Conservation (phyloP, 1,284 basidiomycete species). For the Tilletia setariae region DNA sequence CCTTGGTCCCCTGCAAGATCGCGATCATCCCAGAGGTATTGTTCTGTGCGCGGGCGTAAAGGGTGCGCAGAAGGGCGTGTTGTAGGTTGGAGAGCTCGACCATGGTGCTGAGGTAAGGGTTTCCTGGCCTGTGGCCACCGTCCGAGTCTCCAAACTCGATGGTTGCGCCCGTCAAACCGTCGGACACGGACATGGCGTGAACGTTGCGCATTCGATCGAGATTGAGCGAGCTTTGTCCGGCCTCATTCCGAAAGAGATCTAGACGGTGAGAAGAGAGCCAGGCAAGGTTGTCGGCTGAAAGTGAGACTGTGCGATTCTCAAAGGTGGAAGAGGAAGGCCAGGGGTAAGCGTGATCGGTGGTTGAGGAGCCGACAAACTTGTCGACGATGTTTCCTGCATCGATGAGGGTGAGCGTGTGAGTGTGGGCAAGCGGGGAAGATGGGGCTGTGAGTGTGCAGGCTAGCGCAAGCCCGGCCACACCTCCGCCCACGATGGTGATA, state of each 20-base stretch:
- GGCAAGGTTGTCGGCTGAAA: conserved; percentile 44
- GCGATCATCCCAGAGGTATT: conserved; percentile 55
- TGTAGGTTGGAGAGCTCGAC: conserved; percentile 51
- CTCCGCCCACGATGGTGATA: conserved; percentile 50
- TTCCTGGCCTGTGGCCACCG: not conserved
- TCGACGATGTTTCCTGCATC: conserved; percentile 40
- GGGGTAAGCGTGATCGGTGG: conserved; percentile 15
- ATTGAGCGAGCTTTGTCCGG: conserved; percentile 22
- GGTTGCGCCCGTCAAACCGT: conserved; percentile 46
- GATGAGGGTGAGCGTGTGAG: conserved; percentile 32
- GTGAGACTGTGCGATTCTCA: conserved; percentile 50
- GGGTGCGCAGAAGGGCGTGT: conserved; percentile 45
- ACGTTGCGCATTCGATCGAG: conserved; percentile 36
- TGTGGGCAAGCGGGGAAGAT: conserved; percentile 19
- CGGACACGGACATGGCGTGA: conserved; percentile 49
- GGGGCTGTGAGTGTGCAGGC: conserved; percentile 24
- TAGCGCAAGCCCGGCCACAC: conserved; percentile 48
- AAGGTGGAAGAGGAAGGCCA: conserved; percentile 25
- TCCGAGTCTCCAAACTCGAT: conserved; percentile 42
- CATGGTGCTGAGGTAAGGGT: conserved; percentile 36
- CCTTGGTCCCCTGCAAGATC: conserved; percentile 68
- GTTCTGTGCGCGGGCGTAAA: conserved; percentile 32
- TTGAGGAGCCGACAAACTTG: conserved; percentile 29
- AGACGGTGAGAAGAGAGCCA: conserved; percentile 39
- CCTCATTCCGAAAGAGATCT: conserved; percentile 31